Percentiles rank a stretch among this genome's conserved stretches.
Evolutionary conservation across 805 yeast species (phyloP).

Genomic region (Babjeviella inositovora): DNA sequence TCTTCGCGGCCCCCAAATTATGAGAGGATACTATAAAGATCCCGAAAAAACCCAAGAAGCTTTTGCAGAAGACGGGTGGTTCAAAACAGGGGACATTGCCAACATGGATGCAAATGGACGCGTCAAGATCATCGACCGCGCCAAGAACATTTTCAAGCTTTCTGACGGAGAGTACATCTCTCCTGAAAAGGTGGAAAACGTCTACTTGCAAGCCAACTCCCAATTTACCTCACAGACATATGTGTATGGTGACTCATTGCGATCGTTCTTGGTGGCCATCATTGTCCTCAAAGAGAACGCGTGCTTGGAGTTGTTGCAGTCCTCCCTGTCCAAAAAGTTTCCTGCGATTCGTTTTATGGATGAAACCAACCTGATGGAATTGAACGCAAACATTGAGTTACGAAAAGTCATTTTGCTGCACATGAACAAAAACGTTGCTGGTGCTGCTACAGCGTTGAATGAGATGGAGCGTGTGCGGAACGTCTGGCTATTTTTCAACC

Average conservation of each 20-base stretch:
- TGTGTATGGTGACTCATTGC: slow-evolving; percentile 48
- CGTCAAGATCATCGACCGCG: slow-evolving; percentile 51
- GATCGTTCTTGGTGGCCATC: slow-evolving; percentile 40
- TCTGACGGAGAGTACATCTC: slow-evolving; percentile 58
- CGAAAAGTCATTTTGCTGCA: too few relatives aligned
- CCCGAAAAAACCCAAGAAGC: slow-evolving; percentile 35
- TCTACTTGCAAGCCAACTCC: slow-evolving; percentile 36
- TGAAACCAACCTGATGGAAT: too few relatives aligned
- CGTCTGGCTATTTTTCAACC: too few relatives aligned
- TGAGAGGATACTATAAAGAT: slow-evolving; percentile 37
- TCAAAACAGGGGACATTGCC: slow-evolving; percentile 49
- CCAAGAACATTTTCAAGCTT: slow-evolving; percentile 63
- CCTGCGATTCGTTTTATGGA: too few relatives aligned
- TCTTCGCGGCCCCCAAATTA: slow-evolving; percentile 50
- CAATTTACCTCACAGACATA: slow-evolving; percentile 35
- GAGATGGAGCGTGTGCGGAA: too few relatives aligned
- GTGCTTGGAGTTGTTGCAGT: too few relatives aligned
- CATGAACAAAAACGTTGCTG: too few relatives aligned
- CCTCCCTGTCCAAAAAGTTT: too few relatives aligned
- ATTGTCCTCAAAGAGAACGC: slow-evolving; percentile 28
- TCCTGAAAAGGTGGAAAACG: slow-evolving; percentile 60
- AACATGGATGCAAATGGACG: slow-evolving; percentile 33
- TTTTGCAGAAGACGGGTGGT: slow-evolving; percentile 43
- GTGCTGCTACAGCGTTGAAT: too few relatives aligned
- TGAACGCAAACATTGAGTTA: too few relatives aligned